A percentile compares a stretch with the other conserved stretches of the same genome.
These are phyloP conservation scores for Lablab purpureus DNA, from an alignment of 306 rosid genomes.

Conservation along the genomic window DNA sequence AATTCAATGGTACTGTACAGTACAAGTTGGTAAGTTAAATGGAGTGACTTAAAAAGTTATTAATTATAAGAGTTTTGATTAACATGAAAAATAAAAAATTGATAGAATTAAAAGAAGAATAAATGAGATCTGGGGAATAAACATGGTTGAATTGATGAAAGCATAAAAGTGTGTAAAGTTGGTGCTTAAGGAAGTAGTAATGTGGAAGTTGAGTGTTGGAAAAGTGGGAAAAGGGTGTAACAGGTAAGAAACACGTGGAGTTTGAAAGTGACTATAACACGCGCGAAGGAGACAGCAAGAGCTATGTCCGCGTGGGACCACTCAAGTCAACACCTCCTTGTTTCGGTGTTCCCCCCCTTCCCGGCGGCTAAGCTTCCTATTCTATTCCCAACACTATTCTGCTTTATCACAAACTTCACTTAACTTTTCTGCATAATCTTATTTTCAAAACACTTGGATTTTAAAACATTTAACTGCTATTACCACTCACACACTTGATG, in stretches of 20 bases:
- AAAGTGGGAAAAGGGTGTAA: background rate
- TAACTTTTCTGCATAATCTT: too few relatives aligned
- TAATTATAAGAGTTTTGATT: too few relatives aligned
- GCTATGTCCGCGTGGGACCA: constrained; percentile 49
- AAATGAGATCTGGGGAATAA: constrained; percentile 9
- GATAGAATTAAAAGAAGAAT: background rate
- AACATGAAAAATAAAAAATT: too few relatives aligned
- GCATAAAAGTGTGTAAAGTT: background rate
- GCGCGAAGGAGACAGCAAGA: constrained; percentile 53
- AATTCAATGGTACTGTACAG: too few relatives aligned
- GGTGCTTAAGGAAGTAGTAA: constrained; percentile 25
- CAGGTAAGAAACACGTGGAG: constrained; percentile 40
- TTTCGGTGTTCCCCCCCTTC: constrained; percentile 5
- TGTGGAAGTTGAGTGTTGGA: constrained; percentile 42
- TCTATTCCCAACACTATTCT: too few relatives aligned
- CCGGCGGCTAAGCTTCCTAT: constrained; percentile 9
- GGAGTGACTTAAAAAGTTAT: too few relatives aligned
- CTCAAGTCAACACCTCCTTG: constrained; percentile 39
- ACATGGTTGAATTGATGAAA: constrained; percentile 35
- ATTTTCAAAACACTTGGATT: too few relatives aligned
- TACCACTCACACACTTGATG: background rate
- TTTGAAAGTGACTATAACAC: constrained; percentile 51
- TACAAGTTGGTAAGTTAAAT: too few relatives aligned
- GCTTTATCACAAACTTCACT: too few relatives aligned
- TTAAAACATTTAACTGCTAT: too few relatives aligned